A percentile compares a stretch with the other conserved stretches of the same genome.
Evolutionary conservation across 169 alveolate genomes (phyloP).

Genomic region (Cryptosporidium muris): DNA sequence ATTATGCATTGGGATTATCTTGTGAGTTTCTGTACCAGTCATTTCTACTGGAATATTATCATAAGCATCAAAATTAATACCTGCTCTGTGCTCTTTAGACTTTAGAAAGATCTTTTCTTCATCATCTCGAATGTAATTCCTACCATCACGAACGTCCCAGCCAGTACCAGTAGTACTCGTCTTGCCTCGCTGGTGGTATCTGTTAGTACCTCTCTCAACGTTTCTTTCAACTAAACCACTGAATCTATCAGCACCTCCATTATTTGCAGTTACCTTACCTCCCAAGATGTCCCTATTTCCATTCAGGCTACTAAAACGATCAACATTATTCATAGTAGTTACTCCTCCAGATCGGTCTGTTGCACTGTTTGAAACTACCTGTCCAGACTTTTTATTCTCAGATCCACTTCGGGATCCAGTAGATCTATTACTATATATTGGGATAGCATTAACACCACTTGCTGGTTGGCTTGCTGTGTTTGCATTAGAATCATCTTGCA

Average conservation of each 20-base stretch:
- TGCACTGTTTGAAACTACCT: not conserved
- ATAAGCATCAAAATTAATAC: slow-evolving; percentile 85
- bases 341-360: slow-evolving; percentile 19
- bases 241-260: slow-evolving; percentile 16
- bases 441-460: slow-evolving; percentile 1
- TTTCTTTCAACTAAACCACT: slow-evolving; percentile 11
- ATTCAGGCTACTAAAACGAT: slow-evolving; percentile 29
- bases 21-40: slow-evolving; percentile 80
- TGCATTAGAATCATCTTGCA: slow-evolving; percentile 42
- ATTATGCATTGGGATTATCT: slow-evolving; percentile 79
- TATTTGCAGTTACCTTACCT: slow-evolving; percentile 17
- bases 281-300: not conserved
- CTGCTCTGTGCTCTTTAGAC: slow-evolving; percentile 81
- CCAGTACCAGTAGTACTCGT: slow-evolving; percentile 57
- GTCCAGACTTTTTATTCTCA: slow-evolving; percentile 34
- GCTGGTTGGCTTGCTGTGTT: not conserved
- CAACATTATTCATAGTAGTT: slow-evolving; percentile 3
- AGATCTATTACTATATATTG: slow-evolving; percentile 13
- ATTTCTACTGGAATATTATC: slow-evolving; percentile 88
- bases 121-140: slow-evolving; percentile 81
- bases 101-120: slow-evolving; percentile 82
- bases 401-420: not conserved
- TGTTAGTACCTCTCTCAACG: slow-evolving; percentile 31
- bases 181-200: slow-evolving; percentile 23
- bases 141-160: slow-evolving; percentile 85